Conservation (phyloP, 305 asterid species). For the Fraxinus sp. region DNA sequence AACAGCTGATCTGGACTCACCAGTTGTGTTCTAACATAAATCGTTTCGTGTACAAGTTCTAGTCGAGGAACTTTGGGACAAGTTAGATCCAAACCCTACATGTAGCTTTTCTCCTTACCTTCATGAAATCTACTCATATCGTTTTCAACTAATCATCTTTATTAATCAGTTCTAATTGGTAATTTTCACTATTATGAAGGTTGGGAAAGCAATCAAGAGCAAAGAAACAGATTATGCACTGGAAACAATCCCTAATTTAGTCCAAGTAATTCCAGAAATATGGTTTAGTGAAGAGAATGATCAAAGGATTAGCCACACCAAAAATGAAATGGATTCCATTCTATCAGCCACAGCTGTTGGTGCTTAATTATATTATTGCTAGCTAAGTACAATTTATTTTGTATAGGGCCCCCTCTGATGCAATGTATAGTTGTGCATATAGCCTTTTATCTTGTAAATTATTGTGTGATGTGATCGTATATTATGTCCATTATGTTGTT, state of each 20-base stretch:
- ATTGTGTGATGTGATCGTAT: background rate
- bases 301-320: constrained; percentile 24
- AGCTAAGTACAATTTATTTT: constrained; percentile 5
- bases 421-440: constrained; percentile 21
- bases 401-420: constrained; percentile 10
- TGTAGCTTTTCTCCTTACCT: background rate
- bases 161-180: background rate
- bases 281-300: constrained; percentile 44
- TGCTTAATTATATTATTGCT: constrained; percentile 39
- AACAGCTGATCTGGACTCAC: background rate
- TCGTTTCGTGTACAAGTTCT: background rate
- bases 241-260: constrained; percentile 45
- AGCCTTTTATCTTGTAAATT: constrained; percentile 18
- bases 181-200: constrained; percentile 31
- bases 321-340: constrained; percentile 57
- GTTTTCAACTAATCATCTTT: background rate
- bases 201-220: constrained; percentile 59
- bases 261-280: constrained; percentile 63
- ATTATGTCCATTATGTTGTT: background rate
- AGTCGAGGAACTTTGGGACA: background rate
- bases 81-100: background rate
- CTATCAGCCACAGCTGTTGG: constrained; percentile 52
- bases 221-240: constrained; percentile 73
- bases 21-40: background rate
- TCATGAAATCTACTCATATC: background rate